These are phyloP conservation scores for Chimonanthus praecox DNA, from an alignment of 164 flowering plant species.

Conservation along the genomic window DNA sequence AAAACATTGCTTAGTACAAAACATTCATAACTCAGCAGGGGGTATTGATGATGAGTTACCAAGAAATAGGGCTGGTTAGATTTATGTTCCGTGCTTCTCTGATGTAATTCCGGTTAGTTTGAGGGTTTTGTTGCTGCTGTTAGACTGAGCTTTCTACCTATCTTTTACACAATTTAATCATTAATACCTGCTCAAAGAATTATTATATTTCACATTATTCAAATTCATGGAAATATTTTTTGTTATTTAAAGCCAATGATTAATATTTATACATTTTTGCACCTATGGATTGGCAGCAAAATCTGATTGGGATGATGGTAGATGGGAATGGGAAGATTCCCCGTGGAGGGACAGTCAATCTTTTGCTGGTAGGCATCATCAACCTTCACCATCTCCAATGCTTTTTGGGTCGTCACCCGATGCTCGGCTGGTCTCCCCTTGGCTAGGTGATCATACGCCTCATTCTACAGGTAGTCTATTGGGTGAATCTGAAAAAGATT, in stretches of 20 bases:
- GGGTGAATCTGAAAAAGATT: background rate
- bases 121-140: too few species aligned
- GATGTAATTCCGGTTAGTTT: too few species aligned
- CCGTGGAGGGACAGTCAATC: slow-evolving; percentile 55
- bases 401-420: slow-evolving; percentile 85
- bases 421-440: slow-evolving; percentile 82
- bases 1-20: too few species aligned
- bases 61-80: too few species aligned
- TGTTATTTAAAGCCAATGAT: background rate
- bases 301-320: slow-evolving; percentile 90
- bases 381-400: slow-evolving; percentile 83
- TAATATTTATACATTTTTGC: background rate
- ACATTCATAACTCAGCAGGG: too few species aligned
- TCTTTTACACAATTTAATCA: too few species aligned
- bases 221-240: background rate
- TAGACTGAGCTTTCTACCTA: too few species aligned
- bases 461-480: slow-evolving; percentile 38
- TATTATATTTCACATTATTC: too few species aligned
- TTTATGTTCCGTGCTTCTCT: too few species aligned
- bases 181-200: too few species aligned
- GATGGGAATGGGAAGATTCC: slow-evolving; percentile 90
- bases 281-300: slow-evolving; percentile 35
- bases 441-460: slow-evolving; percentile 72
- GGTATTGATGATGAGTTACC: too few species aligned
- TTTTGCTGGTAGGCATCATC: slow-evolving; percentile 39